Evolutionary conservation across 495 filamentous ascomycete genomes (phyloP), one percentile per base, ranked within the genome.

Genomic region (Penicillium riverlandense): DNA sequence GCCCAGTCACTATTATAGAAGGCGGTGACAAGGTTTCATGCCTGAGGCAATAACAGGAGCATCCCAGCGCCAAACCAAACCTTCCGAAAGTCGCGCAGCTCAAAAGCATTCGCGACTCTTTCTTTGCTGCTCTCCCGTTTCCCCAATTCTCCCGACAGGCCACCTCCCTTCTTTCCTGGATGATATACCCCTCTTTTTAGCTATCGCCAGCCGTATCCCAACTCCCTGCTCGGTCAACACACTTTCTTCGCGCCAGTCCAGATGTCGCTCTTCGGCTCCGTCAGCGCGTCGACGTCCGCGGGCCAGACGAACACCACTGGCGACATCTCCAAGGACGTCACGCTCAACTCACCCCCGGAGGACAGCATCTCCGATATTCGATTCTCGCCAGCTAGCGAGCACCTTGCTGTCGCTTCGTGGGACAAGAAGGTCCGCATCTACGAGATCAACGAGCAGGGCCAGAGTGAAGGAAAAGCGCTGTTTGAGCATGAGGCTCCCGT

Each of bases 391-490:
- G 69, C 74, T 42, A 74, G 72, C 46, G 83, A 96, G 41, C 80
- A 88, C 66, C 69, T 96, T 11, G 90, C 90, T 28, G 84, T 92
- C 33, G 75, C 88, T 40, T 90, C 84, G 35, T 96, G 90, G 90
- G 90, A 96, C 58, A 94, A 90, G 63, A 90, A 87, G 53, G 86
- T 95, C 50, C 83, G 86, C 54, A 90, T 96, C 55, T 96, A 95
- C 64, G 85, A 95, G 62, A 85, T 92, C 63, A 82, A 82, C 43
- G 66, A 70, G 34, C 75, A 77, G 47, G 85, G 84, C 27, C 70
- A 76, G 50, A 88, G 83, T 58, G 72, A 81, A 63, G 86, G 85
- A 34, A 91, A 88, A 57, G 85, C 87, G 16, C 61, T 84, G 32
- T 86, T 91, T 60, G 79, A 86, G 44, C 79, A 84, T 66, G 83